Evolutionary conservation across 768 basidiomycete species (phyloP).

Genomic region (Mycena filopes): DNA sequence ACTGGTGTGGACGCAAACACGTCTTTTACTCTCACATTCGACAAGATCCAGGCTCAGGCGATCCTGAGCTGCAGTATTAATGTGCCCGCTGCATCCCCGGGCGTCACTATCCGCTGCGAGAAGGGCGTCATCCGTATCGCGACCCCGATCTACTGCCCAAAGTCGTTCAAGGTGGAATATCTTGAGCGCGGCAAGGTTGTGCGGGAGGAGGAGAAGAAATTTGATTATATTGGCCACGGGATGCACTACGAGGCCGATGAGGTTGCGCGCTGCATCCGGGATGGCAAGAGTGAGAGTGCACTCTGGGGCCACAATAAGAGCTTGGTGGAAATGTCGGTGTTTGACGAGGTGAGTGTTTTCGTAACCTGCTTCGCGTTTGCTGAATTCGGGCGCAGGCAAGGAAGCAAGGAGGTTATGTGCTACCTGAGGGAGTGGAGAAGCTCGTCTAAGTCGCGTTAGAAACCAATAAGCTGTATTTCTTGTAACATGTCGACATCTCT

Average conservation of each 20-base stretch:
- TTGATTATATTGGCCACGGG: slow-evolving; percentile 74
- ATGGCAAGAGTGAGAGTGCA: slow-evolving; percentile 78
- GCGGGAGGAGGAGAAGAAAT: slow-evolving; percentile 67
- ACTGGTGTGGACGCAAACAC: slow-evolving; percentile 86
- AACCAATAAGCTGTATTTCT: slow-evolving; percentile 7
- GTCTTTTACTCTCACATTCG: slow-evolving; percentile 78
- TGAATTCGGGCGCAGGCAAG: slow-evolving; percentile 57
- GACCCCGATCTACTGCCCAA: slow-evolving; percentile 74
- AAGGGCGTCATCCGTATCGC: slow-evolving; percentile 74
- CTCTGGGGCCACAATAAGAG: slow-evolving; percentile 86
- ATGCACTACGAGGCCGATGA: slow-evolving; percentile 93
- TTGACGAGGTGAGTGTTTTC: slow-evolving; percentile 73
- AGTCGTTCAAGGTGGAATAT: slow-evolving; percentile 73
- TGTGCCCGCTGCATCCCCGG: slow-evolving; percentile 51
- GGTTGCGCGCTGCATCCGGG: slow-evolving; percentile 79
- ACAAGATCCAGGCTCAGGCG: slow-evolving; percentile 75
- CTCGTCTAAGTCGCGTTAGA: slow-evolving; percentile 38
- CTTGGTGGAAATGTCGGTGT: slow-evolving; percentile 82
- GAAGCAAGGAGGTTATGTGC: slow-evolving; percentile 70
- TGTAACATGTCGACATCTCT: background rate
- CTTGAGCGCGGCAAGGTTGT: slow-evolving; percentile 57
- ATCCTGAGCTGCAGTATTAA: slow-evolving; percentile 78
- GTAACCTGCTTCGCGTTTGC: background rate
- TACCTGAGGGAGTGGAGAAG: slow-evolving; percentile 74
- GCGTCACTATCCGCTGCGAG: slow-evolving; percentile 79